Evolutionary conservation across 1,139 yeast species (phyloP), one percentile per base, ranked within the genome.

Genomic region (Pichia sp.): DNA sequence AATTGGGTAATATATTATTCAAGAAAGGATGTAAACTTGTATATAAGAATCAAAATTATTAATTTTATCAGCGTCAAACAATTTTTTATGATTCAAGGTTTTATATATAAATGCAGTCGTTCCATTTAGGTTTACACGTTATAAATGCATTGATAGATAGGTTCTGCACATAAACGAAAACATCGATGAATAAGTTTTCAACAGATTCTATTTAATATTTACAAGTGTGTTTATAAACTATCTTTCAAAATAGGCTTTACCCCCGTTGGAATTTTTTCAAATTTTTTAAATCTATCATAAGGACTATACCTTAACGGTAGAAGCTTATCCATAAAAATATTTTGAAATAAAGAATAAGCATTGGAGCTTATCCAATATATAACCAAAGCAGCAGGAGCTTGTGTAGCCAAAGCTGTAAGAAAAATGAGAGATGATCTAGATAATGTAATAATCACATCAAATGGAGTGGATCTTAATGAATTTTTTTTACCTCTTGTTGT

Each of bases 351-450:
- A 1, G 96, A 90, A 63, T 76, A 90, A 2, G 77, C 63, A 65
- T 88, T 91, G 0, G 96, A 89, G 47, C 91, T 81, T 34, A 88
- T 74, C 98, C 98, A 91, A 68, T 89, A 91, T 33, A 89, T 67
- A 0, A 84, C 80, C 45, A 91, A 72, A 0, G 95, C 90, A 27
- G 83, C 73, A 0, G 97, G 96, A 0, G 96, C 96, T 62, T 90
- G 95, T 49, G 89, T 78, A 0, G 96, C 77, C 14, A 89, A 75
- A 7, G 91, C 91, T 86, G 89, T 88, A 70, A 91, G 74, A 59
- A 87, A 82, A 3, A 89, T 82, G 49, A 87, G 81, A 29, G 93
- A 83, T 62, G 88, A 75, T 62, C 96, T 73, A 2, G 95, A 79
- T 3, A 87, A 67, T 58, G 83, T 88, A 52, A 84, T 75, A 49